Percentiles rank a stretch among this genome's conserved stretches.
Conservation (phyloP, 768 basidiomycete species). For the Rhizopogon roseolus region DNA sequence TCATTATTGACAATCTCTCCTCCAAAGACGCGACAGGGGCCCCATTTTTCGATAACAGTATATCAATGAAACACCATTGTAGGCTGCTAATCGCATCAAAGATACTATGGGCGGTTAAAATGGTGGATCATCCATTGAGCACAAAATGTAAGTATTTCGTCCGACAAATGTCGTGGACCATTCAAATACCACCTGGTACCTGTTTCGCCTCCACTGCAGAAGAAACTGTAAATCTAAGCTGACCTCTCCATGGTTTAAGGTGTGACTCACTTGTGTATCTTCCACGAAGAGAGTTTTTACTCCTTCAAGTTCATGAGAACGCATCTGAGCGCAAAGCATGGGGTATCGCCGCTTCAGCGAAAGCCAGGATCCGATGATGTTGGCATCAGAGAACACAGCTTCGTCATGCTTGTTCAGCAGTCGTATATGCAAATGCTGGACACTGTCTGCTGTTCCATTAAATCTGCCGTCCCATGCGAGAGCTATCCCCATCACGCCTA, state of each 20-base stretch:
- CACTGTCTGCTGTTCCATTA: conserved; percentile 39
- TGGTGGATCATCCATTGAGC: conserved; percentile 27
- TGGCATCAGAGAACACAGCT: conserved; percentile 24
- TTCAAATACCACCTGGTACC: conserved; percentile 26
- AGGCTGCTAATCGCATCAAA: conserved; percentile 44
- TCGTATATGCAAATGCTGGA: conserved; percentile 25
- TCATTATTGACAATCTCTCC: conserved; percentile 36
- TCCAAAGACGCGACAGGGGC: conserved; percentile 22
- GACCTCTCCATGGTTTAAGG: conserved; percentile 35
- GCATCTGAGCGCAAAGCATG: conserved; percentile 39
- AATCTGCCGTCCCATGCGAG: conserved; percentile 40
- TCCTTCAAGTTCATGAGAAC: conserved; percentile 16
- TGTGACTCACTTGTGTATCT: conserved; percentile 27
- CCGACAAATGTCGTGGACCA: conserved; percentile 35
- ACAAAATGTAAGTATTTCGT: conserved; percentile 37
- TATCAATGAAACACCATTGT: conserved; percentile 40
- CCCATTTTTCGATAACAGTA: conserved; percentile 18
- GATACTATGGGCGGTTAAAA: conserved; percentile 44
- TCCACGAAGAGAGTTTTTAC: conserved; percentile 32
- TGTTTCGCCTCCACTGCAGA: conserved; percentile 30
- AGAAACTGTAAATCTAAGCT: conserved; percentile 25
- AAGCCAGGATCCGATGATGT: conserved; percentile 40
- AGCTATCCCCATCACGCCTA: conserved; percentile 34
- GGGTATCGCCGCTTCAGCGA: conserved; percentile 45
- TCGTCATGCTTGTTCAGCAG: conserved; percentile 23